Conservation (phyloP, 805 yeast species). For the Kazachstania africana region DNA sequence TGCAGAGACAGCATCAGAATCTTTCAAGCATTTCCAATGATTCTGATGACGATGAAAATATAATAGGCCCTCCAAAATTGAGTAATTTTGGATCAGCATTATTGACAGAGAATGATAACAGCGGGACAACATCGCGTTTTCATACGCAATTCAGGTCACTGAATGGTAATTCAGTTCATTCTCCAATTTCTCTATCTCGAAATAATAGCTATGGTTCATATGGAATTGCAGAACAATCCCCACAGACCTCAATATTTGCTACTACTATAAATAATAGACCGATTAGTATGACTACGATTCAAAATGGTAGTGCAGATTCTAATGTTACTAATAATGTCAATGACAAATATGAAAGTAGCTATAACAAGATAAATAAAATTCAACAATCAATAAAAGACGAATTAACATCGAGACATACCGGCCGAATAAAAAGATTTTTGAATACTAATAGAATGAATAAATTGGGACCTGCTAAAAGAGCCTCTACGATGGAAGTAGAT, state of each 20-base stretch:
- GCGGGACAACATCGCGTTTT: neutral
- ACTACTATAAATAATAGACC: constrained; percentile 4
- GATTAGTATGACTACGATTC: constrained; percentile 3
- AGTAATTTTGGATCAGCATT: constrained; percentile 26
- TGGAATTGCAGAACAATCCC: neutral
- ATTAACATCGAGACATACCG: constrained; percentile 13
- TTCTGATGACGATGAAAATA: constrained; percentile 18
- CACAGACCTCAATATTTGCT: constrained; percentile 3
- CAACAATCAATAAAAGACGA: constrained; percentile 21
- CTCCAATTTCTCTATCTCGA: constrained; percentile 18
- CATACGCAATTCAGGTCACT: neutral
- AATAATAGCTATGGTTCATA: constrained; percentile 3
- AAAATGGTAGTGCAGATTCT: constrained; percentile 1
- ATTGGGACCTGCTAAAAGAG: constrained; percentile 26
- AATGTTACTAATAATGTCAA: constrained; percentile 2
- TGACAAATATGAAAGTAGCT: neutral
- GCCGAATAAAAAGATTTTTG: constrained; percentile 19
- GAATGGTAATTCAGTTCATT: constrained; percentile 5
- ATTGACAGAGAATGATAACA: constrained; percentile 6
- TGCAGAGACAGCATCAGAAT: neutral
- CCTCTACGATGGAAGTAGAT: constrained; percentile 4
- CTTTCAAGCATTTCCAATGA: constrained; percentile 1
- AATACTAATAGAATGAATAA: constrained; percentile 14
- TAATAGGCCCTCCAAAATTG: constrained; percentile 19
- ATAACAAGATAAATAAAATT: constrained; percentile 10